Percentiles rank a stretch among this genome's conserved stretches.
Conservation (phyloP, 2,329 filamentous ascomycete species). For the Aspergillus sp. region DNA sequence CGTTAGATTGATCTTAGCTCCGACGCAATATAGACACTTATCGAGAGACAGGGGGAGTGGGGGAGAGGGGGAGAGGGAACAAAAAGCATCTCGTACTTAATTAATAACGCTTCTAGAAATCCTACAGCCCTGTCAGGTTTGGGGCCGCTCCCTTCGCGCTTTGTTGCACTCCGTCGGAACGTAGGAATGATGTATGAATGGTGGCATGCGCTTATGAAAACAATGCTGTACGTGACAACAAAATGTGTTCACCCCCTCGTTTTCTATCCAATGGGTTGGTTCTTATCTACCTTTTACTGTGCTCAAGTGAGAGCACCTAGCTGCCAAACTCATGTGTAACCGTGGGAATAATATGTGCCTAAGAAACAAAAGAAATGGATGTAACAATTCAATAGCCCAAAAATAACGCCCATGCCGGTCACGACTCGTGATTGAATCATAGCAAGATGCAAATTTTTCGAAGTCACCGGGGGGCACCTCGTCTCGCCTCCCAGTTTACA, state of each 20-base stretch:
- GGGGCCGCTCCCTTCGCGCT: slow-evolving; percentile 16
- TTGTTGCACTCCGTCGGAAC: not conserved
- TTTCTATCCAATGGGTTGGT: not conserved
- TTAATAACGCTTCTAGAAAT: too few relatives aligned
- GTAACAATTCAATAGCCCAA: slow-evolving; percentile 2
- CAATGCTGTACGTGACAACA: not conserved
- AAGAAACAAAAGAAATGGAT: slow-evolving; percentile 1
- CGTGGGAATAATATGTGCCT: slow-evolving; percentile 9
- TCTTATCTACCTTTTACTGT: not conserved
- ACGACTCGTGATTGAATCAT: slow-evolving; percentile 10
- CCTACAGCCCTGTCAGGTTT: slow-evolving; percentile 18
- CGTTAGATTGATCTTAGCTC: too few relatives aligned
- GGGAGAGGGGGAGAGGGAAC: too few relatives aligned
- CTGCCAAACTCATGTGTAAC: not conserved
- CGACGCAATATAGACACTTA: too few relatives aligned
- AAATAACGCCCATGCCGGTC: slow-evolving; percentile 13
- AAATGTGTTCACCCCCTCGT: not conserved
- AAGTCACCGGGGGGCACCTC: not conserved
- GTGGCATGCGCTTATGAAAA: not conserved
- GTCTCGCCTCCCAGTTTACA: not conserved
- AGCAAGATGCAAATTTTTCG: not conserved
- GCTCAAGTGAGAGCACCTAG: not conserved
- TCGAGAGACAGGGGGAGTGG: too few relatives aligned
- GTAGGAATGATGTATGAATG: not conserved
- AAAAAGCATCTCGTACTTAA: slow-evolving; percentile 45